Evolutionary conservation across 805 yeast genomes (phyloP), one percentile per base, ranked within the genome.

Genomic region (Phaffomyces opuntiae): DNA sequence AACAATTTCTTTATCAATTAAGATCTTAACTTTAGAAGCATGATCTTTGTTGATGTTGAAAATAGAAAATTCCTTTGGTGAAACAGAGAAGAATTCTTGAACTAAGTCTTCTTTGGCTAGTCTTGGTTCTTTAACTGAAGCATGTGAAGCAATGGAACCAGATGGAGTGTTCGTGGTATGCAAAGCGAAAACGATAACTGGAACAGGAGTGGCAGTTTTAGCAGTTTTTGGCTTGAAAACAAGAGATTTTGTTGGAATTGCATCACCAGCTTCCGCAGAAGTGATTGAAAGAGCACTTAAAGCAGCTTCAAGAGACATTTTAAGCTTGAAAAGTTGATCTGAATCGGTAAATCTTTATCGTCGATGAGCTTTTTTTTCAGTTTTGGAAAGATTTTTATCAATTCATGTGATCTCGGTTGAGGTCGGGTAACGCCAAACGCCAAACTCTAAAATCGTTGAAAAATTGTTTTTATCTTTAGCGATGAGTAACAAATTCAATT

Each of bases 181-280:
- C 48, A 83, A 73, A 8, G 96, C 96, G 58, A 88, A 74, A 31
- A 87, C 87, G 44, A 88, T 77, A 29, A 88, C 75, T 37, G 96
- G 96, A 36, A 84, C 80, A 26, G 93, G 85, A 17, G 77, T 65
- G 42, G 86, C 87, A 40, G 87, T 68, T 61, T 88, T 88, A 34
- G 95, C 82, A 40, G 96, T 87, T 69, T 88, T 88, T 56, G 96
- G 96, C 69, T 88, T 88, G 77, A 88, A 88, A 26, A 88, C 89
- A 50, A 88, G 70, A 5, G 90, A 76, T 66, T 88, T 88, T 50
- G 87, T 75, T 27, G 80, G 69, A 26, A 69, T 50, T 3, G 83
- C 73, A 35, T 72, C 69, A 39, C 72, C 81, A 40, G 75, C 64
- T 16, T 73, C 56, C 38, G 75, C 81, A 37, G 77, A 72, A 35